A percentile compares a stretch with the other conserved stretches of the same genome.
Conservation (phyloP, 2,329 filamentous ascomycete species). For the Sphaerulina musiva region DNA sequence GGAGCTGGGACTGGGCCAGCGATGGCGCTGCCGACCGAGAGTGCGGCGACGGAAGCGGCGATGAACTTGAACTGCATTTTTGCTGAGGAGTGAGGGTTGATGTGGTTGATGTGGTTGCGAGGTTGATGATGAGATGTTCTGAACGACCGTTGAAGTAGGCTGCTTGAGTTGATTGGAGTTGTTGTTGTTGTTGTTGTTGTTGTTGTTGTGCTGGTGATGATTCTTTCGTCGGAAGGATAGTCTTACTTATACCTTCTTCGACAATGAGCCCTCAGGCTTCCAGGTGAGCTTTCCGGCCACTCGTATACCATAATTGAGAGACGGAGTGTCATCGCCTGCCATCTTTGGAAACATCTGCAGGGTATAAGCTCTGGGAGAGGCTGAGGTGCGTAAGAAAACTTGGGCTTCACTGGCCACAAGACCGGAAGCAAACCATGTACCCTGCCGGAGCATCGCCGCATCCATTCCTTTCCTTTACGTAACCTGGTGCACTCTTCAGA, state of each 20-base stretch:
- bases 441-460: background rate
- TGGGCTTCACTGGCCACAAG: background rate
- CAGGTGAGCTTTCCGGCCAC: background rate
- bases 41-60: slow-evolving; percentile 9
- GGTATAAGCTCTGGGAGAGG: background rate
- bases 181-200: background rate
- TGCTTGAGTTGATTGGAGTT: background rate
- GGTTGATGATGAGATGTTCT: background rate
- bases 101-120: background rate
- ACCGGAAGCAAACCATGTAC: background rate
- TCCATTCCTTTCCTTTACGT: background rate
- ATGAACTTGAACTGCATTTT: slow-evolving; percentile 12
- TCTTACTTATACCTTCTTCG: slow-evolving; percentile 6
- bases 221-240: slow-evolving; percentile 1
- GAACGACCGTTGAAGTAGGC: background rate
- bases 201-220: slow-evolving; percentile 5
- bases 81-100: background rate
- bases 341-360: background rate
- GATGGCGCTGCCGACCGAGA: slow-evolving; percentile 11
- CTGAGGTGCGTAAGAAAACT: background rate
- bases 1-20: slow-evolving; percentile 8
- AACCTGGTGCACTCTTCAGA: background rate
- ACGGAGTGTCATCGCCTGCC: background rate
- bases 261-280: background rate
- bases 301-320: background rate